Evolutionary conservation across 2,329 filamentous ascomycete genomes (phyloP).

Genomic region (Sclerotiophoma versabilis): DNA sequence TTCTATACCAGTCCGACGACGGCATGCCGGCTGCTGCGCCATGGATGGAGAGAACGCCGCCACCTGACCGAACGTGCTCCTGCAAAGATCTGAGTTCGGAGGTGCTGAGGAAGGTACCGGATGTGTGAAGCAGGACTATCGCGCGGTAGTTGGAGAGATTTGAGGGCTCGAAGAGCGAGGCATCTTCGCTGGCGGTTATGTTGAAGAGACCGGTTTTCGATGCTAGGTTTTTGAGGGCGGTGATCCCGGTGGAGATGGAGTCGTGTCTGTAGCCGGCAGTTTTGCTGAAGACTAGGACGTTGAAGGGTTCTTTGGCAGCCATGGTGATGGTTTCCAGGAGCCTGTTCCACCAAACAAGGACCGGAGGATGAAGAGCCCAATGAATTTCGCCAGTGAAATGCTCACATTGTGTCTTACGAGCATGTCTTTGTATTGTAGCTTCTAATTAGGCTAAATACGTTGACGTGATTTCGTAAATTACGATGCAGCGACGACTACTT

Average conservation of each 20-base stretch:
- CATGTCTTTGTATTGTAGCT: background rate
- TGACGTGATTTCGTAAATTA: background rate
- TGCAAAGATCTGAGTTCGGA: conserved; percentile 21
- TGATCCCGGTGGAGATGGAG: conserved; percentile 32
- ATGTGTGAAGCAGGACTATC: conserved; percentile 28
- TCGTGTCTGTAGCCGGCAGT: conserved; percentile 37
- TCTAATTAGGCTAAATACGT: conserved; percentile 5
- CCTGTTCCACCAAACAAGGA: background rate
- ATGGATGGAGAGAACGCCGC: conserved; percentile 37
- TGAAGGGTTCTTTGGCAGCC: conserved; percentile 6
- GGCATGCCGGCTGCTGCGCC: conserved; percentile 37
- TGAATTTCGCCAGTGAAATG: background rate
- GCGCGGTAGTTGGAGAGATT: conserved; percentile 15
- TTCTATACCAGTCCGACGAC: conserved; percentile 28
- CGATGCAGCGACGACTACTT: background rate
- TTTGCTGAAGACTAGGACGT: conserved; percentile 37
- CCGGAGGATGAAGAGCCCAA: background rate
- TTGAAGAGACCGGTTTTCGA: conserved; percentile 12
- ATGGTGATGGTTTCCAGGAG: background rate
- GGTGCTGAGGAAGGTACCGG: conserved; percentile 22
- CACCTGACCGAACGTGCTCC: conserved; percentile 25
- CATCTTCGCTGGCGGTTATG: conserved; percentile 30
- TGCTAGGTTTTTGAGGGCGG: conserved; percentile 20
- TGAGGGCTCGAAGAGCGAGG: conserved; percentile 16
- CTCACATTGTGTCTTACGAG: background rate